A percentile compares a stretch with the other conserved stretches of the same genome.
Conservation (phyloP, 2,329 filamentous ascomycete species). For the Alternaria panax region DNA sequence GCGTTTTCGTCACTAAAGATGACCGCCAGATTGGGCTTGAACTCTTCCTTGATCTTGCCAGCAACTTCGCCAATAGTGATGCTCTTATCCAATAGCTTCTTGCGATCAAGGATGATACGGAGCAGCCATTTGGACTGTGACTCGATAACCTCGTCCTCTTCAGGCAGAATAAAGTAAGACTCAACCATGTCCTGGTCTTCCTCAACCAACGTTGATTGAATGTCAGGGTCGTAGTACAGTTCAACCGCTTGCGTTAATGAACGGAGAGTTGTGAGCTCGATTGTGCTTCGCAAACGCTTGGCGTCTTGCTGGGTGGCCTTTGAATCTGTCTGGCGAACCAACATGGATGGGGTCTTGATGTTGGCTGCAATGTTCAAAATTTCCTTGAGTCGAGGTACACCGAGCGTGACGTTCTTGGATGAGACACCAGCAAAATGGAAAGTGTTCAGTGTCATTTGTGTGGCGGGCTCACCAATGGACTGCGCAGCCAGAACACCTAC, state of each 20-base stretch:
- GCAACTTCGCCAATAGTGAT: slow-evolving; percentile 92
- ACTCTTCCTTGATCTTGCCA: slow-evolving; percentile 85
- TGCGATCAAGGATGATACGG: slow-evolving; percentile 89
- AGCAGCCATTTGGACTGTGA: slow-evolving; percentile 92
- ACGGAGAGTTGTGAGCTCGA: slow-evolving; percentile 93
- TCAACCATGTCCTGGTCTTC: slow-evolving; percentile 94
- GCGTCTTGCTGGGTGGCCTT: slow-evolving; percentile 76
- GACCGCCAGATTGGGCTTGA: slow-evolving; percentile 76
- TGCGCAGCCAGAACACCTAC: slow-evolving; percentile 97
- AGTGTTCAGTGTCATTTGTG: slow-evolving; percentile 99
- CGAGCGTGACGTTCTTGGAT: slow-evolving; percentile 98
- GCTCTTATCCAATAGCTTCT: slow-evolving; percentile 94
- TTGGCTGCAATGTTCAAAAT: slow-evolving; percentile 98
- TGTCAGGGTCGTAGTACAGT: slow-evolving; percentile 96
- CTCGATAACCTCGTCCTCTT: slow-evolving; percentile 68
- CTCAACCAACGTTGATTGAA: slow-evolving; percentile 82
- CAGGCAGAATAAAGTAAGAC: slow-evolving; percentile 93
- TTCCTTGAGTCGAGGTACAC: slow-evolving; percentile 98
- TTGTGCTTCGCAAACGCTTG: slow-evolving; percentile 83
- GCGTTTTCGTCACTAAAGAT: slow-evolving; percentile 99
- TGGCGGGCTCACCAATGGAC: slow-evolving; percentile 97
- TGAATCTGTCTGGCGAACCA: slow-evolving; percentile 76
- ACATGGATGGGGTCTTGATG: slow-evolving; percentile 98
- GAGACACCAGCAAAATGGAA: slow-evolving; percentile 99
- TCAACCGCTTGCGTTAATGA: slow-evolving; percentile 92